Conservation (phyloP, 208 protist genomes). For the Vickermania ingenoplastis region DNA sequence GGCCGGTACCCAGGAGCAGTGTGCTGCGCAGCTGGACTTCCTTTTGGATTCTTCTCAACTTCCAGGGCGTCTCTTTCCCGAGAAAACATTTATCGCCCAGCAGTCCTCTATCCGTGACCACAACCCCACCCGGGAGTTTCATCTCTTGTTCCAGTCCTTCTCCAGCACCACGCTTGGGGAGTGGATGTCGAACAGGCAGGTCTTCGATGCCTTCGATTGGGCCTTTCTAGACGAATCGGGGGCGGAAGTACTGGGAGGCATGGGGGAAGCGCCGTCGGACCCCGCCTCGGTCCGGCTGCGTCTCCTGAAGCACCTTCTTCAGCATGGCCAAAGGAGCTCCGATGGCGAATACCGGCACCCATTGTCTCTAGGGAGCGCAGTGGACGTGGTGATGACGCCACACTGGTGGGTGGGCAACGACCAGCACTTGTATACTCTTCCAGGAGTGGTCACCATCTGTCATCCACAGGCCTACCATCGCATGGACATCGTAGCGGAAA, state of each 20-base stretch:
- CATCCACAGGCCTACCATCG: background rate
- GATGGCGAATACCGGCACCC: too few species aligned
- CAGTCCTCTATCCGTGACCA: too few species aligned
- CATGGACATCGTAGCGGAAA: background rate
- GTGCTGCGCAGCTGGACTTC: background rate
- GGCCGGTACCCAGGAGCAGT: background rate
- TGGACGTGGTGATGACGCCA: too few species aligned
- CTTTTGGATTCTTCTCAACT: background rate
- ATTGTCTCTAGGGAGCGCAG: too few species aligned
- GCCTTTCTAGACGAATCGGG: background rate
- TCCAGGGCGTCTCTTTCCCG: too few species aligned
- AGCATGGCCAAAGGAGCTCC: too few species aligned
- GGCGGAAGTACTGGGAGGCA: too few species aligned
- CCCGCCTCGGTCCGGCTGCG: too few species aligned
- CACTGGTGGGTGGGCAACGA: background rate
- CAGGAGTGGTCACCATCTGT: background rate
- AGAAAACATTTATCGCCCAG: too few species aligned
- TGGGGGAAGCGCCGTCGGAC: too few species aligned
- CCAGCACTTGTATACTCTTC: background rate
- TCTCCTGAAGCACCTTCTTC: too few species aligned
- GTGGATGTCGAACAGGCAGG: background rate
- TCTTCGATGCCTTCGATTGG: background rate
- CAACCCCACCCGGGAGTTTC: too few species aligned
- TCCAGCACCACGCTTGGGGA: background rate
- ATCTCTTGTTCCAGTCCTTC: background rate